Base-by-base conservation (phyloP, 2,329 filamentous ascomycete genomes). In the Aspergillus awamori region DNA sequence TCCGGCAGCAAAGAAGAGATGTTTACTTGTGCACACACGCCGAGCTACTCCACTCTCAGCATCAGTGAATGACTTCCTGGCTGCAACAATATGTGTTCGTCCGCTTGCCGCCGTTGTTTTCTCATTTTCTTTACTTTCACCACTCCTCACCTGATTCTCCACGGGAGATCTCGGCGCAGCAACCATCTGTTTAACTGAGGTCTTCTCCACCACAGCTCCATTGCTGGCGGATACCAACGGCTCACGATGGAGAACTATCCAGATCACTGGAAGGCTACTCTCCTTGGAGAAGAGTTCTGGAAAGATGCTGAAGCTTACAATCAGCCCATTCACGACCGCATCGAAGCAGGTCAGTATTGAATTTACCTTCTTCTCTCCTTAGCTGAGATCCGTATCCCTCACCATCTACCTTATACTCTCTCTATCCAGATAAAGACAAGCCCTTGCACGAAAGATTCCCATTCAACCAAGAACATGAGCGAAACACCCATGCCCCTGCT, bases 251-350 rank as follows among this genome's bases (percentile, higher is more conserved):
- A 67, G n/a, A 61, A 65, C n/a, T 62, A 65, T 55, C 57, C 65
- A 8, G 49, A 24, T 4, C 70, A 72, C 55, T 73, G 72, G 72
- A 58, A 65, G 8, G 49, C 38, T 10, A 69, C 70, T 8, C 67
- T 74, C 1, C 61, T 73, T 28, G 72, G 72, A 15, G 53, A 59
- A 22, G 66, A 62, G 2, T 74, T 74, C 61, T 74, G 72, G 72
- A 68, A 63, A 60, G 69, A 72, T 39, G 66, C 67, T 22, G 69
- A 70, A 13, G 39, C 57, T 4, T 64, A 60, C 45, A 69, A 67
- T 43, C 53, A 64, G 39, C 30, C 59, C 24, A 59, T 61, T 30
- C 53, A 67, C 30, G 61, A 66, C 45, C 47, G 53, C 17, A 65
- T 70, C 17, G 65, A 70, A 41, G 60, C 59, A 8, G 57, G 65